Conservation (phyloP, 2,329 filamentous ascomycete genomes). For the Aspergillus japonicus region DNA sequence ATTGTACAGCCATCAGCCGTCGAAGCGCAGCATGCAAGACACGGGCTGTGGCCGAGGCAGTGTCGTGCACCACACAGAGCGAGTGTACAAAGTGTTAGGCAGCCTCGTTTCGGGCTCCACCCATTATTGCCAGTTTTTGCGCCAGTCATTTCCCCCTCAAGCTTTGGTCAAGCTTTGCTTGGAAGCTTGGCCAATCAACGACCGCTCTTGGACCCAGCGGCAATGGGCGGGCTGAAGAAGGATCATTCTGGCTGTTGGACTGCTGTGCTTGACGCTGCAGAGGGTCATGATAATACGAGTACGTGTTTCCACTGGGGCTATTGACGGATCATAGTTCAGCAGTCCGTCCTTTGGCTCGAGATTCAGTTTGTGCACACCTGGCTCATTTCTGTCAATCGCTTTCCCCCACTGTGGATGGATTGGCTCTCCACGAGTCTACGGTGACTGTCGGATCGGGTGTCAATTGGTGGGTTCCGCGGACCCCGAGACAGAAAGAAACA, state of each 20-base stretch:
- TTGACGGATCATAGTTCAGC: too few relatives aligned
- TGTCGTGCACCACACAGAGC: neutral
- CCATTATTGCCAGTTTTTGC: neutral
- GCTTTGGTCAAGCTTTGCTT: slow-evolving; percentile 4
- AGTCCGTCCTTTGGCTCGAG: fast-evolving
- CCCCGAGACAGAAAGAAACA: too few relatives aligned
- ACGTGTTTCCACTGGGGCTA: too few relatives aligned
- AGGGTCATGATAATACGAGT: too few relatives aligned
- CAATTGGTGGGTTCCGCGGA: too few relatives aligned
- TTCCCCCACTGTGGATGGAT: too few relatives aligned
- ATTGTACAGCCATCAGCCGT: neutral
- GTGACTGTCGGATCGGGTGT: too few relatives aligned
- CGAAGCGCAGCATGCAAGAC: too few relatives aligned
- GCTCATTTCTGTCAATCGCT: too few relatives aligned
- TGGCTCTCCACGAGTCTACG: too few relatives aligned
- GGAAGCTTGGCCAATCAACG: slow-evolving; percentile 5
- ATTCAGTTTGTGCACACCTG: too few relatives aligned
- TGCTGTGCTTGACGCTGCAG: too few relatives aligned
- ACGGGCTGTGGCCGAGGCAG: neutral
- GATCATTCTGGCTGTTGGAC: neutral
- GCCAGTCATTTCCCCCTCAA: neutral
- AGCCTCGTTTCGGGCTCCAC: neutral
- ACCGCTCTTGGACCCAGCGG: neutral
- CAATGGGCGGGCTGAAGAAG: neutral
- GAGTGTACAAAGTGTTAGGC: neutral